These are phyloP conservation scores for Fraxinus anomala DNA, from an alignment of 257 asterid species.

Conservation along the genomic window DNA sequence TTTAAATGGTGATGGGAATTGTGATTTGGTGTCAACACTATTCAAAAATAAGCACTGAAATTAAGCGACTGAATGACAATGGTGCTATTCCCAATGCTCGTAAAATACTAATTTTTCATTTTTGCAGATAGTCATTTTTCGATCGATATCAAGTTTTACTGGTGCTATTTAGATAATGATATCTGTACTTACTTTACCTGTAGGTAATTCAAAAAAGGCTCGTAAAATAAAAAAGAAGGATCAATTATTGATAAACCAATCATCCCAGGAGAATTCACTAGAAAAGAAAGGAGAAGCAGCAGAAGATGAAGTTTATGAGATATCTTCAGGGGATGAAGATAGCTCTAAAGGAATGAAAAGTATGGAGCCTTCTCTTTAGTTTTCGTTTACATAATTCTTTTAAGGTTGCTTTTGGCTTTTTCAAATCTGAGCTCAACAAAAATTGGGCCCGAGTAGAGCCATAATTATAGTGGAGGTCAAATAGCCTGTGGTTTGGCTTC, in stretches of 20 bases:
- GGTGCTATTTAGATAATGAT: conserved; percentile 8
- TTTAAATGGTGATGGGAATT: neutral
- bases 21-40: neutral
- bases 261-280: conserved; percentile 31
- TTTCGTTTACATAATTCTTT: conserved; percentile 11
- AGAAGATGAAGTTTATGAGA: conserved; percentile 61
- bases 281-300: conserved; percentile 41
- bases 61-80: neutral
- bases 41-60: neutral
- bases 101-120: no score
- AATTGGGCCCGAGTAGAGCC: neutral
- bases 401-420: neutral
- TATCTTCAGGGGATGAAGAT: conserved; percentile 90
- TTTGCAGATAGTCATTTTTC: neutral
- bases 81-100: no score
- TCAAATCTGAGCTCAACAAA: conserved; percentile 6
- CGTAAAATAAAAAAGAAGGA: conserved; percentile 40
- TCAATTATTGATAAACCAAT: conserved; percentile 24
- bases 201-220: conserved; percentile 54
- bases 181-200: conserved; percentile 4
- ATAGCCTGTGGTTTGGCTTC: neutral
- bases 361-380: conserved; percentile 37
- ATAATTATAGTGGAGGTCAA: neutral
- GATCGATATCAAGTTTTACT: conserved; percentile 1
- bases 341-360: conserved; percentile 83